Evolutionary conservation across 495 filamentous ascomycete genomes (phyloP).

Genomic region (Aspergillus ostianus): DNA sequence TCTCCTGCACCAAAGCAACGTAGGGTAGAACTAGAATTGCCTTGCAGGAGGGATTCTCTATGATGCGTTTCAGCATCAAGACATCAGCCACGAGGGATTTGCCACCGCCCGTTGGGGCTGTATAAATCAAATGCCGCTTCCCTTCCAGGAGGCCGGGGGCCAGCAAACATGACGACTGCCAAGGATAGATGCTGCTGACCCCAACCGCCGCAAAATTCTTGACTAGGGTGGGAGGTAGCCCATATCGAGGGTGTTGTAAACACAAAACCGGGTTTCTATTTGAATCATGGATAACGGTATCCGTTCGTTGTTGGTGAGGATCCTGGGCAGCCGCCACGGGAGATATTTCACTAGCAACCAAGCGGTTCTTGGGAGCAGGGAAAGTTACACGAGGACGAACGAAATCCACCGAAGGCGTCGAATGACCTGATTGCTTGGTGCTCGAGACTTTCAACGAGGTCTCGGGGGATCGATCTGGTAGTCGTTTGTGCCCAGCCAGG

Average conservation of each 20-base stretch:
- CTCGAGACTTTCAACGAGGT: slow-evolving; percentile 10
- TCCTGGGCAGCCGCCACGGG: slow-evolving; percentile 20
- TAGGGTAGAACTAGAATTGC: slow-evolving; percentile 79
- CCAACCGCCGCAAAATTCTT: slow-evolving; percentile 63
- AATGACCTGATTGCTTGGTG: slow-evolving; percentile 10
- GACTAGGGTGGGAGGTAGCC: slow-evolving; percentile 58
- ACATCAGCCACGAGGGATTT: slow-evolving; percentile 79
- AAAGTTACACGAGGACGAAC: slow-evolving; percentile 18
- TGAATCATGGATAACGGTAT: slow-evolving; percentile 42
- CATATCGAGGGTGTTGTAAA: slow-evolving; percentile 64
- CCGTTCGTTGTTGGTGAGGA: neutral
- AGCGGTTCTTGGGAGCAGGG: slow-evolving; percentile 25
- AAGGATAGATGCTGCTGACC: slow-evolving; percentile 71
- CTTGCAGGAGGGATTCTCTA: slow-evolving; percentile 64
- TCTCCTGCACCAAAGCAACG: slow-evolving; percentile 81
- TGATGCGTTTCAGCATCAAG: slow-evolving; percentile 68
- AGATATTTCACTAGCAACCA: slow-evolving; percentile 41
- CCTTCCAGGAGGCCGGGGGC: slow-evolving; percentile 65
- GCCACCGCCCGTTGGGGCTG: slow-evolving; percentile 80
- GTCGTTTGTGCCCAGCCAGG: slow-evolving; percentile 45
- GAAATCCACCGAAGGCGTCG: slow-evolving; percentile 11
- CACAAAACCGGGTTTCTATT: slow-evolving; percentile 59
- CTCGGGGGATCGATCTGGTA: slow-evolving; percentile 18
- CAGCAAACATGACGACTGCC: slow-evolving; percentile 78
- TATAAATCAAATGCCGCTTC: slow-evolving; percentile 72